Conservation (phyloP, 2,329 filamentous ascomycete genomes). For the Talaromyces sp. region DNA sequence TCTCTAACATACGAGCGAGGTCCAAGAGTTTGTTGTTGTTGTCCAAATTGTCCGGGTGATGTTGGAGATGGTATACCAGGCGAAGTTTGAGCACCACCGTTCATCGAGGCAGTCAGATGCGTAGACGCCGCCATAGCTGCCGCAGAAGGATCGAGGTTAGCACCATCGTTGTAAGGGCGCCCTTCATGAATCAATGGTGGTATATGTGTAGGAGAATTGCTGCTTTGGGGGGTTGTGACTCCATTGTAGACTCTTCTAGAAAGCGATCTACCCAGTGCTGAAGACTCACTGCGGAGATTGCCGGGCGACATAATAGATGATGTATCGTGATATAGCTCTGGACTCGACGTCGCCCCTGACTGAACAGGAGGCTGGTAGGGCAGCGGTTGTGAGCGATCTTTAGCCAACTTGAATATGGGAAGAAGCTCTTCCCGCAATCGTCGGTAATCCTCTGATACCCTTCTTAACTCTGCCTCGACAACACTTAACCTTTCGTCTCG, state of each 20-base stretch:
- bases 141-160: slow-evolving; percentile 61
- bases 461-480: slow-evolving; percentile 75
- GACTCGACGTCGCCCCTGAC: slow-evolving; percentile 39
- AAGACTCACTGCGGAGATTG: slow-evolving; percentile 27
- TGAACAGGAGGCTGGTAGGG: slow-evolving; percentile 49
- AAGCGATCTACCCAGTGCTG: slow-evolving; percentile 62
- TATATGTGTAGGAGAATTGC: slow-evolving; percentile 65
- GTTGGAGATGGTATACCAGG: slow-evolving; percentile 46
- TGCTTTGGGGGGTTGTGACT: slow-evolving; percentile 67
- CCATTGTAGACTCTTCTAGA: slow-evolving; percentile 68
- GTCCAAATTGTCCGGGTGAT: slow-evolving; percentile 37
- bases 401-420: slow-evolving; percentile 81
- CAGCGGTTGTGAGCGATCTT: slow-evolving; percentile 85
- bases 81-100: slow-evolving; percentile 53
- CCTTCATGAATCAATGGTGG: slow-evolving; percentile 57
- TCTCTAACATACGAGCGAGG: slow-evolving; percentile 40
- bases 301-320: slow-evolving; percentile 4
- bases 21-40: slow-evolving; percentile 42
- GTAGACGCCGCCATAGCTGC: slow-evolving; percentile 66
- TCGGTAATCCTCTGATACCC: slow-evolving; percentile 81
- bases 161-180: slow-evolving; percentile 49
- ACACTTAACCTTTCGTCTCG: slow-evolving; percentile 85
- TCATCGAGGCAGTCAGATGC: slow-evolving; percentile 62
- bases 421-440: slow-evolving; percentile 86
- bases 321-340: slow-evolving; percentile 11